Evolutionary conservation across 768 basidiomycete genomes (phyloP).

Genomic region (Tremella mesenterica): DNA sequence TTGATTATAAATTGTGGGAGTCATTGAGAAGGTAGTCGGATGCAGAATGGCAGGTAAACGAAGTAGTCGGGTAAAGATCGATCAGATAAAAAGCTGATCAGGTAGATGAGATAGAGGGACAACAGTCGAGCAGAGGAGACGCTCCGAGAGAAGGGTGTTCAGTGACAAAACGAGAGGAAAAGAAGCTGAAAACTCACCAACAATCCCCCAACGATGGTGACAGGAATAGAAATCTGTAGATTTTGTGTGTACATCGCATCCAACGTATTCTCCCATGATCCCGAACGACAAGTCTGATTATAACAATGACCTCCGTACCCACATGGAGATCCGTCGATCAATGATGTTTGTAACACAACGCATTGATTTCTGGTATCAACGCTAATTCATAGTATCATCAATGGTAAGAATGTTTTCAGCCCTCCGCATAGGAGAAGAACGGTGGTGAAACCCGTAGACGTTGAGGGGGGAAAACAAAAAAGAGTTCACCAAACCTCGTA

Average conservation of each 20-base stretch:
- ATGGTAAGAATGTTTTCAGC: background rate
- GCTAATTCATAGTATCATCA: slow-evolving; percentile 4
- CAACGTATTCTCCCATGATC: slow-evolving; percentile 54
- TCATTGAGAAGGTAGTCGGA: background rate
- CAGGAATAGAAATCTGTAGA: slow-evolving; percentile 47
- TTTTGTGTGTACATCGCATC: slow-evolving; percentile 70
- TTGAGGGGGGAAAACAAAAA: too few species aligned
- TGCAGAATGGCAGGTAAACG: background rate
- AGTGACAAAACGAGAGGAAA: background rate
- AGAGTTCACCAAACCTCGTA: too few species aligned
- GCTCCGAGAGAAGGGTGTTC: background rate
- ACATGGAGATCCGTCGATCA: slow-evolving; percentile 76
- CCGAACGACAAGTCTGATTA: slow-evolving; percentile 57
- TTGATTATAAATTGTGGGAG: too few species aligned
- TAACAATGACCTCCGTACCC: slow-evolving; percentile 67
- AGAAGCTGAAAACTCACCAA: slow-evolving; percentile 24
- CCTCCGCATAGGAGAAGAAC: too few species aligned
- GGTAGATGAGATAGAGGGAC: background rate
- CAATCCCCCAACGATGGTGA: slow-evolving; percentile 37
- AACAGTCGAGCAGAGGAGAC: background rate
- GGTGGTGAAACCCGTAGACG: too few species aligned
- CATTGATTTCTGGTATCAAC: slow-evolving; percentile 55
- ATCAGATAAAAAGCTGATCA: background rate
- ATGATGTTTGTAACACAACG: slow-evolving; percentile 58
- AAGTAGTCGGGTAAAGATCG: background rate